Base-by-base conservation (phyloP, 2,329 filamentous ascomycete genomes). In the Cladosporium sp. region DNA sequence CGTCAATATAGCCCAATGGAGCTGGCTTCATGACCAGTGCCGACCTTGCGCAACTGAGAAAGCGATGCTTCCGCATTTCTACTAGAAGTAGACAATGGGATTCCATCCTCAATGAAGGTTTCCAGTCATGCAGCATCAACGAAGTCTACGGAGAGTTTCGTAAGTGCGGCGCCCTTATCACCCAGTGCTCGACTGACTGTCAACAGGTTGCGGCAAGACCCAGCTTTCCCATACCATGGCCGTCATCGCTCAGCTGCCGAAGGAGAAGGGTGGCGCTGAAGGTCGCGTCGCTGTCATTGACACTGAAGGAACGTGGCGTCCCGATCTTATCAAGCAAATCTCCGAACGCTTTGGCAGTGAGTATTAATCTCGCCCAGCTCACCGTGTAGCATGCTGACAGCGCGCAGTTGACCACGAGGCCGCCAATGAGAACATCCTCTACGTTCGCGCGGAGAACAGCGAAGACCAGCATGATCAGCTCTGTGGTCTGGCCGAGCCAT, bases 41-140 rank as follows among this genome's bases (percentile, higher is more conserved):
- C 71, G 88, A 90, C 73, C 81, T 90, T 44, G 83, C 84, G 18
- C 84, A 88, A 63, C 81, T 86, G 68, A 84, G 88, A 46, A 89
- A 87, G 75, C 82, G 83, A 65, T 88, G 89, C 57, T 82, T 88
- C 68, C 85, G 84, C 69, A 87, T 91, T 62, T 88, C 86, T 28
- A 90, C 88, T 21, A 88, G 88, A n/a, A 90, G 87, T 76, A 89
- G 89, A 76, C 85, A 87, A 72, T 86, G 89, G 65, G 87, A 90
- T 74, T 77, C 83, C 18, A 87, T 89, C 66, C 81, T 91, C 5
- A 85, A 85, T 69, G 88, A 88, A 68, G 88, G 88, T 28, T 90
- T 90, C 70, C 86, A 89, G 75, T 90, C 87, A 52, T 87, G 88
- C 85, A 89, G 87, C 72, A 88, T 90, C 74, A 89, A 85, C 69